Conservation (phyloP, 1,284 basidiomycete species). For the Pseudozyma sp. region DNA sequence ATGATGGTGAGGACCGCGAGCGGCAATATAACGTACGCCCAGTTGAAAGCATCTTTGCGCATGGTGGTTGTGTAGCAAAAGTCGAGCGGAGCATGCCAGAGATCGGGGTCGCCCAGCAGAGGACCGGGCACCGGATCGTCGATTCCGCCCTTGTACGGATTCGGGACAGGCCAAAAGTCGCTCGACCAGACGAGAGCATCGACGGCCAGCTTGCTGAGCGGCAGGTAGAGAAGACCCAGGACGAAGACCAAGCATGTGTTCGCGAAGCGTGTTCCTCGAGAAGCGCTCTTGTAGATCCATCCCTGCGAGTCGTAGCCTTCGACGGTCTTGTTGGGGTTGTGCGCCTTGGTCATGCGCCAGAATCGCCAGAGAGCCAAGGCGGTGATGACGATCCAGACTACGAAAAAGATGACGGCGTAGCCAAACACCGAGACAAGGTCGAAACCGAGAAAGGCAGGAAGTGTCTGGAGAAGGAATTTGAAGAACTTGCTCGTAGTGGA, state of each 20-base stretch:
- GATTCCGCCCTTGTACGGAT: constrained; percentile 75
- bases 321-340: constrained; percentile 57
- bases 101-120: constrained; percentile 74
- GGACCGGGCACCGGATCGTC: constrained; percentile 56
- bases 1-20: constrained; percentile 74
- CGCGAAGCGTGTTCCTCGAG: constrained; percentile 52
- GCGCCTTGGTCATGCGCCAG: constrained; percentile 54
- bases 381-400: constrained; percentile 51
- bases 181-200: constrained; percentile 61
- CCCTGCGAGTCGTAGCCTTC: constrained; percentile 61
- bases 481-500: constrained; percentile 19
- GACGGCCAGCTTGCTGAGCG: constrained; percentile 63
- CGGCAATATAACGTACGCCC: constrained; percentile 76
- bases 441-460: constrained; percentile 57
- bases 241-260: constrained; percentile 60
- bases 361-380: constrained; percentile 47
- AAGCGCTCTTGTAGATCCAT: constrained; percentile 53
- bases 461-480: constrained; percentile 49
- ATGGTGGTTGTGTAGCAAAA: constrained; percentile 79
- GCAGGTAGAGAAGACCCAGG: constrained; percentile 57
- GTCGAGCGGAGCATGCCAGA: constrained; percentile 74
- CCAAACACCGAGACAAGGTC: constrained; percentile 63
- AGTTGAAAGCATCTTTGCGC: constrained; percentile 79
- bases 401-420: constrained; percentile 55
- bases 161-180: constrained; percentile 68